Conservation (phyloP, 306 rosid species). For the Inga laurina region DNA sequence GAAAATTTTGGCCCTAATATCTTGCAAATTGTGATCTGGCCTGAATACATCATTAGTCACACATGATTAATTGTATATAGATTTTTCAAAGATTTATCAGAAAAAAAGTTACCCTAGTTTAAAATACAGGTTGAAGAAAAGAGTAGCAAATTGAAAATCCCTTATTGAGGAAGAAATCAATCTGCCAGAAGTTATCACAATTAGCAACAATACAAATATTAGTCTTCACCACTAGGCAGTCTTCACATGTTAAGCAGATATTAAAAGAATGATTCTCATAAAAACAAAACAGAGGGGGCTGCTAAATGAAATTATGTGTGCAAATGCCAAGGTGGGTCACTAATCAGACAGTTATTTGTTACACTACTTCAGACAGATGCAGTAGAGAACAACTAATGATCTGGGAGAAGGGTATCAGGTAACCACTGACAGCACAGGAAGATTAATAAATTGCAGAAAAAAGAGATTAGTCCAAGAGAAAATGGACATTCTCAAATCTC, state of each 20-base stretch:
- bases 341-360: neutral
- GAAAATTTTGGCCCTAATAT: conserved; percentile 84
- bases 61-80: conserved; percentile 16
- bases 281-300: neutral
- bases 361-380: conserved; percentile 10
- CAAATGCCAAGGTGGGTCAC: conserved; percentile 13
- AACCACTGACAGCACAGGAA: neutral
- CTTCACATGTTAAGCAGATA: conserved; percentile 1
- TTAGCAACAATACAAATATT: conserved; percentile 9
- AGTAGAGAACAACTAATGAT: neutral
- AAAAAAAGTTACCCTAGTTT: neutral
- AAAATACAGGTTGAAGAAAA: neutral
- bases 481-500: neutral
- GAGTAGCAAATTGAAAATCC: neutral
- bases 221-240: conserved; percentile 3
- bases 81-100: conserved; percentile 5
- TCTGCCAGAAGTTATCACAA: conserved; percentile 13
- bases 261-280: neutral
- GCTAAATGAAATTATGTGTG: neutral
- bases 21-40: conserved; percentile 99
- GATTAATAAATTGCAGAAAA: neutral
- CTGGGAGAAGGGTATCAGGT: neutral
- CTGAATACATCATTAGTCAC: conserved; percentile 50
- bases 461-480: conserved; percentile 9
- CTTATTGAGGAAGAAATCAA: neutral